A percentile compares a stretch with the other conserved stretches of the same genome.
Conservation (phyloP, 2,329 filamentous ascomycete species). For the Colletotrichum sansevieriae region DNA sequence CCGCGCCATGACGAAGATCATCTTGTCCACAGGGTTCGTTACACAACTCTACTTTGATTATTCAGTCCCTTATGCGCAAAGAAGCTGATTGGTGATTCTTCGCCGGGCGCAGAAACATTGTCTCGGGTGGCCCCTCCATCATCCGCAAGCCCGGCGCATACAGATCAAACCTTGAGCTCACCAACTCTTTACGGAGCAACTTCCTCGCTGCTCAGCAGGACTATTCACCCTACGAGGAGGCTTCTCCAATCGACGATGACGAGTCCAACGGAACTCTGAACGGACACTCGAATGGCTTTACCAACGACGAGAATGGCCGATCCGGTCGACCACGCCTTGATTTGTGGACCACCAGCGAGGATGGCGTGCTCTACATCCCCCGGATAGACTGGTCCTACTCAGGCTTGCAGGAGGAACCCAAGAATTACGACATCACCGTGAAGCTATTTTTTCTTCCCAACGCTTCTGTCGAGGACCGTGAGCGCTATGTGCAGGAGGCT, state of each 20-base stretch:
- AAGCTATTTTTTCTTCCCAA: constrained; percentile 93
- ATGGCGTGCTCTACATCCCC: constrained; percentile 79
- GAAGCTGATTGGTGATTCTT: constrained; percentile 41
- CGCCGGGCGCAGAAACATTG: constrained; percentile 74
- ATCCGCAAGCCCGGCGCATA: constrained; percentile 82
- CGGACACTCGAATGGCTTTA: constrained; percentile 48
- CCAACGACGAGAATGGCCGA: constrained; percentile 47
- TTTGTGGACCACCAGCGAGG: constrained; percentile 76
- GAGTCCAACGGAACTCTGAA: constrained; percentile 46
- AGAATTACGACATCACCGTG: constrained; percentile 92
- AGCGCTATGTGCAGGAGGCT: constrained; percentile 80
- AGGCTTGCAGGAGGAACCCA: constrained; percentile 82
- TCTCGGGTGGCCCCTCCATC: constrained; percentile 85
- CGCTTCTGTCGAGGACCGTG: constrained; percentile 73
- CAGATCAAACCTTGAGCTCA: constrained; percentile 93
- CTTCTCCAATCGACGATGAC: constrained; percentile 45
- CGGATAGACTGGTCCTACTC: constrained; percentile 78
- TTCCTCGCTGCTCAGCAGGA: constrained; percentile 81
- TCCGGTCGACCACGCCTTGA: constrained; percentile 49
- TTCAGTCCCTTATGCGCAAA: constrained; percentile 39
- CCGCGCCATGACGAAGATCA: constrained; percentile 78
- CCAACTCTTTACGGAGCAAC: constrained; percentile 87
- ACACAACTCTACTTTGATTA: constrained; percentile 41
- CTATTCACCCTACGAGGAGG: constrained; percentile 53
- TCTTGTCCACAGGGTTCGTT: constrained; percentile 87